phyloP scores from a whole-genome alignment of 805 yeast genomes.

The Pichia scutulata region DNA sequence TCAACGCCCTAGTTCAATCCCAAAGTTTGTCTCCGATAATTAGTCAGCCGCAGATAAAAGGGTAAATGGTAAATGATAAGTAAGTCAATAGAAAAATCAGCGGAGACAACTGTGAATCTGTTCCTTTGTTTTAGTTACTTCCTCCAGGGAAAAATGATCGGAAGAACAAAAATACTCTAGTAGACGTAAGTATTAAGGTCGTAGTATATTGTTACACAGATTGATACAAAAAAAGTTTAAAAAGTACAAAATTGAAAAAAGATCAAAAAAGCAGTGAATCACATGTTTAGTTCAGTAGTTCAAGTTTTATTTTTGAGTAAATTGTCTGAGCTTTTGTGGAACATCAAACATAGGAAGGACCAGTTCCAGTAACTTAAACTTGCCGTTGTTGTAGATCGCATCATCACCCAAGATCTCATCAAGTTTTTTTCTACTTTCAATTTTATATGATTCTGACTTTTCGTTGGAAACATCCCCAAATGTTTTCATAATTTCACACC shows the following conservation, averaged over 20 bases:
- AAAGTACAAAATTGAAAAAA: neutral
- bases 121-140: no score
- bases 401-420: conserved; percentile 27
- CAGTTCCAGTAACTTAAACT: conserved; percentile 51
- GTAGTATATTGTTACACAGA: no score
- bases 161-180: no score
- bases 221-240: neutral
- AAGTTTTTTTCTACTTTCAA: conserved; percentile 34
- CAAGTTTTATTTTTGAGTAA: neutral
- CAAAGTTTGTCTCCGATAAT: no score
- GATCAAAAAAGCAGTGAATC: neutral
- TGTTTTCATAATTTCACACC: conserved; percentile 58
- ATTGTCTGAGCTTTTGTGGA: conserved; percentile 31
- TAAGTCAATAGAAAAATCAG: no score
- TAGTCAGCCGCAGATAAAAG: neutral
- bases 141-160: no score
- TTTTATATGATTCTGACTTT: conserved; percentile 25
- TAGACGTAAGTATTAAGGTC: no score
- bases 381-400: conserved; percentile 26
- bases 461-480: conserved; percentile 50
- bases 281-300: neutral
- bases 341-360: conserved; percentile 52
- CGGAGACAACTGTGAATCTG: no score
- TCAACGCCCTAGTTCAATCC: no score
- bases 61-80: no score